A percentile compares a stretch with the other conserved stretches of the same genome.
phyloP scores from a whole-genome alignment of 2,329 filamentous ascomycete species.

The Exophiala aquamarina region DNA sequence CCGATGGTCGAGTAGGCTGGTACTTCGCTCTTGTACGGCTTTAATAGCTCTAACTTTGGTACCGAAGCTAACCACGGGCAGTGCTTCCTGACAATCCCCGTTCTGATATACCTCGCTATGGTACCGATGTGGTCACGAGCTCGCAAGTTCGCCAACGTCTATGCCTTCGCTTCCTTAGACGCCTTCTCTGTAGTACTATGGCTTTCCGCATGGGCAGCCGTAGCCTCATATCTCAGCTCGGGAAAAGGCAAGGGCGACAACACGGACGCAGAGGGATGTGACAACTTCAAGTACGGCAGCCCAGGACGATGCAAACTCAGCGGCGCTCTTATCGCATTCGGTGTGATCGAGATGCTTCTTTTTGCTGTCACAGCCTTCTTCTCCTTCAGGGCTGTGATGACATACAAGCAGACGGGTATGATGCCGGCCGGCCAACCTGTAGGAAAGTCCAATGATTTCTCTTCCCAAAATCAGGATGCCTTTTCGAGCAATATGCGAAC shows the following conservation, averaged over 20 bases:
- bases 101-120: constrained; percentile 59
- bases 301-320: constrained; percentile 57
- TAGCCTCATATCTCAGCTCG: constrained; percentile 57
- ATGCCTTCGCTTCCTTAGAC: constrained; percentile 59
- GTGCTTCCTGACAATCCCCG: constrained; percentile 61
- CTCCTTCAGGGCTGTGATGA: constrained; percentile 55
- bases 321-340: constrained; percentile 56
- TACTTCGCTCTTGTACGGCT: constrained; percentile 47
- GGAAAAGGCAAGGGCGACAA: constrained; percentile 52
- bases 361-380: constrained; percentile 55
- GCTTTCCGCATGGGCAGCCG: constrained; percentile 58
- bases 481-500: constrained; percentile 48
- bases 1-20: constrained; percentile 56
- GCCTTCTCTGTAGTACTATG: constrained; percentile 56
- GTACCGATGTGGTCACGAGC: constrained; percentile 62
- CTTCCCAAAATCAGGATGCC: constrained; percentile 48
- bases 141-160: constrained; percentile 58
- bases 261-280: constrained; percentile 50
- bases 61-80: constrained; percentile 29
- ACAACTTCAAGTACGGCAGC: constrained; percentile 56
- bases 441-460: constrained; percentile 41
- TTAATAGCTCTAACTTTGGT: not conserved
- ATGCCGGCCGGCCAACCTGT: constrained; percentile 37
- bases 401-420: constrained; percentile 58
- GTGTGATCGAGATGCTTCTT: constrained; percentile 58